Evolutionary conservation across 2,329 filamentous ascomycete genomes (phyloP).

Genomic region (Coccinonectria pachysandricola): DNA sequence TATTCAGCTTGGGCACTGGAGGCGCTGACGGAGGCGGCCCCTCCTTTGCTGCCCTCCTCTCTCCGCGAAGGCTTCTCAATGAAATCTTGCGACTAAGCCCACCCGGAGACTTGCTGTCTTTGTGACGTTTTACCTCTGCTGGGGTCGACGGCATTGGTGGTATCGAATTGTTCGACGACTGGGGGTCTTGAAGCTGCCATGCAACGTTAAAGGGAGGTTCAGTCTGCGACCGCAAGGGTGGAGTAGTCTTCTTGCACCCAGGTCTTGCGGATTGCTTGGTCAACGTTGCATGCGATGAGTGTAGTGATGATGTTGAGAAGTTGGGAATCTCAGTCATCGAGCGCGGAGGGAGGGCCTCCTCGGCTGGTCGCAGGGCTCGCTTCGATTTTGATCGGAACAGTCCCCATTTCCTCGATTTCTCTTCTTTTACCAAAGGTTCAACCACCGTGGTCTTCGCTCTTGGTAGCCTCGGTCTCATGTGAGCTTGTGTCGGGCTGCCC

Average conservation of each 20-base stretch:
- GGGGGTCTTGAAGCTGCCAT: too few relatives aligned
- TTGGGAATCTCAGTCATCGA: conserved; percentile 16
- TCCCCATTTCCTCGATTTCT: conserved; percentile 46
- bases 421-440: conserved; percentile 23
- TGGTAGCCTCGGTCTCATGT: too few relatives aligned
- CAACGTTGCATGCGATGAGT: not conserved
- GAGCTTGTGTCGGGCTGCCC: conserved; percentile 59
- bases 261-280: too few relatives aligned
- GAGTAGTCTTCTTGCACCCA: too few relatives aligned
- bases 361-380: conserved; percentile 15
- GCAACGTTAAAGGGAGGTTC: too few relatives aligned
- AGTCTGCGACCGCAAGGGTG: too few relatives aligned
- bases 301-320: conserved; percentile 11
- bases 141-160: not conserved
- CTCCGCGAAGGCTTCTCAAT: conserved; percentile 15
- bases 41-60: conserved; percentile 12
- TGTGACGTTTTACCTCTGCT: conserved; percentile 8
- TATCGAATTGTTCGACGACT: too few relatives aligned
- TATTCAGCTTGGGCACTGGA: conserved; percentile 11
- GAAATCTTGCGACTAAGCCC: conserved; percentile 18
- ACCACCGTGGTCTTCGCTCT: too few relatives aligned
- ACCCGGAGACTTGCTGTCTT: conserved; percentile 12
- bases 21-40: conserved; percentile 9
- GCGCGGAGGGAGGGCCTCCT: conserved; percentile 11
- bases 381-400: conserved; percentile 40